These are phyloP conservation scores for Trapa bicornis DNA, from an alignment of 345 rosid species.

Conservation along the genomic window DNA sequence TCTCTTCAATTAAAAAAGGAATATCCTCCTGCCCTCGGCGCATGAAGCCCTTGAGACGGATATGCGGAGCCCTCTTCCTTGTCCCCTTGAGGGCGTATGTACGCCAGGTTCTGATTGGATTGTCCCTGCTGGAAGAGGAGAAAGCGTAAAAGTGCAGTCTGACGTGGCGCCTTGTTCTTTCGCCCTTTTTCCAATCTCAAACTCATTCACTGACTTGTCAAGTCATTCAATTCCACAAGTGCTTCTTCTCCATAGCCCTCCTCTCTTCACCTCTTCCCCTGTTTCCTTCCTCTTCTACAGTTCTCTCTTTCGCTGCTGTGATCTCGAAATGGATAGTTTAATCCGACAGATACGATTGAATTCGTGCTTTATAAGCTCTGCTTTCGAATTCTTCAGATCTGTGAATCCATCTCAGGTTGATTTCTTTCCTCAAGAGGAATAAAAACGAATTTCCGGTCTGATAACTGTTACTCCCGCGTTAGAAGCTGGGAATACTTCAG, in stretches of 20 bases:
- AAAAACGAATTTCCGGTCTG: too few species aligned
- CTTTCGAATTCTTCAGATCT: too few species aligned
- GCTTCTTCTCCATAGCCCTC: not conserved
- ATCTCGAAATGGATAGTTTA: too few species aligned
- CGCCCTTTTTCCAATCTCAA: slow-evolving; percentile 8
- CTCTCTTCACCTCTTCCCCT: not conserved
- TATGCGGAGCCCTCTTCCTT: not conserved
- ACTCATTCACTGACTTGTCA: not conserved
- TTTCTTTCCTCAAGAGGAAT: too few species aligned
- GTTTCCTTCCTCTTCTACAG: not conserved
- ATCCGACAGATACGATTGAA: too few species aligned
- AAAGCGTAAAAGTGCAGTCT: slow-evolving; percentile 13
- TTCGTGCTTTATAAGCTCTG: too few species aligned
- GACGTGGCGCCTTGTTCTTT: slow-evolving; percentile 51
- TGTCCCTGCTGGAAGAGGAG: not conserved
- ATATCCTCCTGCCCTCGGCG: not conserved
- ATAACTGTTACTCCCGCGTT: too few species aligned
- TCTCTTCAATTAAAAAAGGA: not conserved
- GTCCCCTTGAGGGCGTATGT: not conserved
- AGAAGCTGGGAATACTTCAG: too few species aligned
- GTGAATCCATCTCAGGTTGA: too few species aligned
- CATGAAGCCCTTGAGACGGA: not conserved
- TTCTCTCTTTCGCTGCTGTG: too few species aligned
- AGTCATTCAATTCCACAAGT: slow-evolving; percentile 1
- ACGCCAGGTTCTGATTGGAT: not conserved